Conservation (phyloP, 2,329 filamentous ascomycete genomes). For the Thielaviopsis euricoi region DNA sequence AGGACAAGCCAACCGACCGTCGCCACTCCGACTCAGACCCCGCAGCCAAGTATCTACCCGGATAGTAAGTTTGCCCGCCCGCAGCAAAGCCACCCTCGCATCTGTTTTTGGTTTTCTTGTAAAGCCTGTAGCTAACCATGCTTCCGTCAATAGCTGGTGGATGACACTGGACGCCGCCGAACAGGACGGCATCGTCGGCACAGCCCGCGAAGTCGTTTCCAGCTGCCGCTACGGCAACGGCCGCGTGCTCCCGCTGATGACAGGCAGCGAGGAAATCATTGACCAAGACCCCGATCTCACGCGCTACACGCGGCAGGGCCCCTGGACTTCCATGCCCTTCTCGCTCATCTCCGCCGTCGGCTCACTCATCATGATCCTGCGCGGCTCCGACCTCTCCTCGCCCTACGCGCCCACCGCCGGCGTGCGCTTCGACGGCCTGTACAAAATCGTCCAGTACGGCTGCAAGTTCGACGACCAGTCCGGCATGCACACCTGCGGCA, state of each 20-base stretch:
- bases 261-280: constrained; percentile 31
- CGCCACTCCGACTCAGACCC: constrained; percentile 24
- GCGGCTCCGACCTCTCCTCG: constrained; percentile 34
- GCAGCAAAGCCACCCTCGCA: no score
- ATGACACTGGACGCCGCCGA: constrained; percentile 37
- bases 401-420: constrained; percentile 34
- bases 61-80: constrained; percentile 32
- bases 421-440: constrained; percentile 42
- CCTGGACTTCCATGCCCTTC: constrained; percentile 28
- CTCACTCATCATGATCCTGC: constrained; percentile 32
- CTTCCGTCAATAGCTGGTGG: constrained; percentile 32
- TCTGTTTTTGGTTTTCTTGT: no score
- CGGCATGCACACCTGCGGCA: constrained; percentile 26
- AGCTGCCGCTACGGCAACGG: constrained; percentile 27
- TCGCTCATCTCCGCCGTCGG: constrained; percentile 33
- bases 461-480: constrained; percentile 24
- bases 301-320: constrained; percentile 29
- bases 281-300: constrained; percentile 17
- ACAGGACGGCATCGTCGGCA: constrained; percentile 36
- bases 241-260: constrained; percentile 32
- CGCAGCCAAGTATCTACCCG: constrained; percentile 27
- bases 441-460: constrained; percentile 31
- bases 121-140: neutral
- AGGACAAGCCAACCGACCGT: neutral
- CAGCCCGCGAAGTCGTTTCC: constrained; percentile 27